These are phyloP conservation scores for Aureobasidium namibiae DNA, from an alignment of 2,329 filamentous ascomycete genomes.

Conservation along the genomic window DNA sequence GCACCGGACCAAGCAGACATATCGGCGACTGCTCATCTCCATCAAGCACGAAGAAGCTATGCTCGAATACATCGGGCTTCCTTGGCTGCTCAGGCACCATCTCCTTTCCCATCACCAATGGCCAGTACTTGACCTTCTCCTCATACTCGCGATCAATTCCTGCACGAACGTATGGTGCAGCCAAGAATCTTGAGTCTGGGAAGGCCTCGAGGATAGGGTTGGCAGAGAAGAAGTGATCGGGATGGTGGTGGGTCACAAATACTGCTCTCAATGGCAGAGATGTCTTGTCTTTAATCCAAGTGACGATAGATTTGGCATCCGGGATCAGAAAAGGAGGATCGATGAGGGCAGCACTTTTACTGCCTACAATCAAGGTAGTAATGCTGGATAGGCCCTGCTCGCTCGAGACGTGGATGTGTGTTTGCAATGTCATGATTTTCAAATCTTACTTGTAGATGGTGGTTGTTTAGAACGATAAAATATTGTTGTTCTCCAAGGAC, in stretches of 20 bases:
- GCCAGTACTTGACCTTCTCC: conserved; percentile 28
- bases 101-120: conserved; percentile 21
- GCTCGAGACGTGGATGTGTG: conserved; percentile 16
- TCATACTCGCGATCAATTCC: conserved; percentile 29
- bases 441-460: not conserved
- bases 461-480: not conserved
- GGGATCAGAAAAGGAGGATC: conserved; percentile 28
- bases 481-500: no score
- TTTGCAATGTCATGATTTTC: conserved; percentile 5
- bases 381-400: conserved; percentile 25
- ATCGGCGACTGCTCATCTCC: conserved; percentile 21
- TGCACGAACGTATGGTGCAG: conserved; percentile 22
- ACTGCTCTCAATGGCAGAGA: conserved; percentile 22
- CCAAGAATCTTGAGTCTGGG: conserved; percentile 17
- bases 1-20: conserved; percentile 24
- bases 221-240: conserved; percentile 24
- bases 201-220: conserved; percentile 26
- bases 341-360: conserved; percentile 18
- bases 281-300: conserved; percentile 22
- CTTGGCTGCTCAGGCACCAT: conserved; percentile 22
- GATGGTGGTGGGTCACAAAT: conserved; percentile 30
- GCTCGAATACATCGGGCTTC: conserved; percentile 23
- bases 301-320: conserved; percentile 24
- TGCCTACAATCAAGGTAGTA: conserved; percentile 22
- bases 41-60: conserved; percentile 24